Evolutionary conservation across 805 yeast genomes (phyloP).

Genomic region (Kodamaea hsintzibuensis): DNA sequence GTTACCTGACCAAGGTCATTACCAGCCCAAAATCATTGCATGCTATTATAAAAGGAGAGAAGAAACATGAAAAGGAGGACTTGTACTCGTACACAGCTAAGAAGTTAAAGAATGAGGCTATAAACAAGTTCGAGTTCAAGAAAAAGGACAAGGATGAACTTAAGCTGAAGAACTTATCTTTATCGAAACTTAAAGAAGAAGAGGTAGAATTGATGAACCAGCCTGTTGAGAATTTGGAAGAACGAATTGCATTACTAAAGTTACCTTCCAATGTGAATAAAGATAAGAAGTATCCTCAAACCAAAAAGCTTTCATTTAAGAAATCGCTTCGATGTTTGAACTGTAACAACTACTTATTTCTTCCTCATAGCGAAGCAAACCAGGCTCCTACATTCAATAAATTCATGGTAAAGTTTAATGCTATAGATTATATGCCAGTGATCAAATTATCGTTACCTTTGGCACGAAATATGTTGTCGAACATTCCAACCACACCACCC

Average conservation of each 20-base stretch:
- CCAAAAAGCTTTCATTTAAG: conserved; percentile 22
- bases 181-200: conserved; percentile 8
- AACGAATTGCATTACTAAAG: not conserved
- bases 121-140: not conserved
- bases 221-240: not conserved
- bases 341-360: conserved; percentile 28
- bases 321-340: conserved; percentile 26
- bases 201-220: not conserved
- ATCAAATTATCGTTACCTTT: conserved; percentile 21
- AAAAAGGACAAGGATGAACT: not conserved
- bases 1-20: conserved; percentile 36
- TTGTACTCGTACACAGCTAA: conserved; percentile 3
- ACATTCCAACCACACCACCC: conserved; percentile 8
- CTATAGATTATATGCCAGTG: conserved; percentile 36
- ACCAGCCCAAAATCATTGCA: conserved; percentile 43
- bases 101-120: not conserved
- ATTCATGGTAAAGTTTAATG: conserved; percentile 30
- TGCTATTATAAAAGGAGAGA: conserved; percentile 22
- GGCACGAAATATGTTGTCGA: conserved; percentile 6
- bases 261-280: not conserved
- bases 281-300: conserved; percentile 6
- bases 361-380: conserved; percentile 28
- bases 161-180: conserved; percentile 10
- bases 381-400: conserved; percentile 26
- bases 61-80: conserved; percentile 4